Conservation (phyloP, 345 rosid species). For the Citrus trifoliata region DNA sequence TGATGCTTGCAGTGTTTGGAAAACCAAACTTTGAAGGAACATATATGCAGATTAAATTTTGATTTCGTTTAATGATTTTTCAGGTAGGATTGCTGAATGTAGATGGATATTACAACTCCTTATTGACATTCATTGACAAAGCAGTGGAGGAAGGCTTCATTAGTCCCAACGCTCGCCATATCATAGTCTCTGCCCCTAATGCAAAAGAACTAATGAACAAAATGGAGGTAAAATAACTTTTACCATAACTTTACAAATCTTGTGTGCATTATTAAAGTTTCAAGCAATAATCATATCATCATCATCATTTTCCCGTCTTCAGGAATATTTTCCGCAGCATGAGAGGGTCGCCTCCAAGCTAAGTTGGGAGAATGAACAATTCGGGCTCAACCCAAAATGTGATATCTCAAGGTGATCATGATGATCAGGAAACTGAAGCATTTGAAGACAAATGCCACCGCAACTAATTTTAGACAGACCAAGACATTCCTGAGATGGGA, state of each 20-base stretch:
- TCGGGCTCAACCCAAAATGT: constrained; percentile 38
- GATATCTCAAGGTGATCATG: constrained; percentile 51
- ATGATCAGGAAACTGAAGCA: background rate
- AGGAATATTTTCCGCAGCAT: constrained; percentile 79
- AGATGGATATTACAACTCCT: constrained; percentile 75
- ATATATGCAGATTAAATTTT: too few relatives aligned
- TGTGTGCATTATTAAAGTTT: background rate
- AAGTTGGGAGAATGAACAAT: constrained; percentile 72
- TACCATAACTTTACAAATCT: background rate
- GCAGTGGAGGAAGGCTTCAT: constrained; percentile 87
- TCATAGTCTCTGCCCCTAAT: constrained; percentile 64
- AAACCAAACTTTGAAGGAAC: too few relatives aligned
- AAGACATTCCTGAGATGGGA: constrained; percentile 16
- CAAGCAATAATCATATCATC: background rate
- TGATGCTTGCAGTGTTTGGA: background rate
- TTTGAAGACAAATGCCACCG: background rate
- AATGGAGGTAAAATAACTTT: constrained; percentile 48
- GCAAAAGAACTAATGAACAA: constrained; percentile 63
- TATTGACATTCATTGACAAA: constrained; percentile 64
- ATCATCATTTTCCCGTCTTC: background rate
- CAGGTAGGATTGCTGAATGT: constrained; percentile 82
- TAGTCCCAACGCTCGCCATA: constrained; percentile 68
- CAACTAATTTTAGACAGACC: constrained; percentile 27
- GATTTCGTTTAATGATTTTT: constrained; percentile 5
- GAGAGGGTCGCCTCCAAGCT: constrained; percentile 72